These are phyloP conservation scores for Komagataella kurtzmanii DNA, from an alignment of 805 yeast species.

Conservation along the genomic window DNA sequence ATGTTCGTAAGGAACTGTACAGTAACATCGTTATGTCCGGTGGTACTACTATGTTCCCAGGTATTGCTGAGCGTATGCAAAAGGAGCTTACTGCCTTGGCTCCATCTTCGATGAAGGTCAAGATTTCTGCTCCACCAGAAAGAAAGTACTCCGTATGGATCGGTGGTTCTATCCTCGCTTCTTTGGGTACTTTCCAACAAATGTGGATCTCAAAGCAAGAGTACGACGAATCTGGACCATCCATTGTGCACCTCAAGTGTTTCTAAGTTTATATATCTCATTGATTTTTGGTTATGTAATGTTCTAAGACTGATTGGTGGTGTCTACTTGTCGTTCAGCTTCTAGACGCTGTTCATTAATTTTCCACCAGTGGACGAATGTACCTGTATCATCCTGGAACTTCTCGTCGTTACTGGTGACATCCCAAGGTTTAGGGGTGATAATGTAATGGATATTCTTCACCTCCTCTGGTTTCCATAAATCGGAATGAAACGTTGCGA, in stretches of 20 bases:
- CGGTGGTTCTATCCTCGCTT: conserved; percentile 99
- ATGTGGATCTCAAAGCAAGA: conserved; percentile 99
- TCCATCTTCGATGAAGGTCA: conserved; percentile 99
- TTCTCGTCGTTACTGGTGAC: conserved; percentile 13
- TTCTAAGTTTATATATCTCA: conserved; percentile 33
- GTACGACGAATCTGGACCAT: conserved; percentile 99
- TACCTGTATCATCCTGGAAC: conserved; percentile 25
- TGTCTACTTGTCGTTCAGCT: conserved; percentile 5
- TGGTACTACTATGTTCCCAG: conserved; percentile 99
- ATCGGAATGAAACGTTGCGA: conserved; percentile 27
- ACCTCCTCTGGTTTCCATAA: conserved; percentile 34
- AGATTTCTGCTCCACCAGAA: conserved; percentile 98
- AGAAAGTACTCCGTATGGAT: conserved; percentile 99
- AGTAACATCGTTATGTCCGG: conserved; percentile 99
- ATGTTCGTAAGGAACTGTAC: conserved; percentile 97
- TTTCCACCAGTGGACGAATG: conserved; percentile 39
- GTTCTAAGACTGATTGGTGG: conserved; percentile 1
- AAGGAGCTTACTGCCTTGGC: conserved; percentile 99
- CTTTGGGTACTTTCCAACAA: conserved; percentile 99
- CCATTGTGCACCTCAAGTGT: conserved; percentile 95
- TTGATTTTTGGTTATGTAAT: background rate
- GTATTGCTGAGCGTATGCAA: conserved; percentile 99
- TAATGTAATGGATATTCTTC: conserved; percentile 43
- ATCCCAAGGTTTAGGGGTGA: conserved; percentile 53
- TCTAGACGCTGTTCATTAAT: conserved; percentile 23